These are phyloP conservation scores for Termitomyces sp. DNA, from an alignment of 768 basidiomycete species.

Conservation along the genomic window DNA sequence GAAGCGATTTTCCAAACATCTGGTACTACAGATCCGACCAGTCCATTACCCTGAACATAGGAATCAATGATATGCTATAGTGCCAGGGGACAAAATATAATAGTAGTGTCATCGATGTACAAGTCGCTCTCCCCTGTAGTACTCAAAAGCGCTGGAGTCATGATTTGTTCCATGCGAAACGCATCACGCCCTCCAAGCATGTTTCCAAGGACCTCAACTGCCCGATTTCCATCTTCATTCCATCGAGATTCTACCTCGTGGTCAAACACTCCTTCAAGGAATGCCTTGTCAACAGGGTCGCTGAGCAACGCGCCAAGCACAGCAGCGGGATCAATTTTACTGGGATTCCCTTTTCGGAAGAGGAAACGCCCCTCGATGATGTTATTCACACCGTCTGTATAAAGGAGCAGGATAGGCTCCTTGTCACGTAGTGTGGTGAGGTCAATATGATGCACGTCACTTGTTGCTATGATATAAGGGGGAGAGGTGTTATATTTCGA, in stretches of 20 bases:
- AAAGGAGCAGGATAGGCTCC: constrained; percentile 6
- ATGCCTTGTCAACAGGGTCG: constrained; percentile 6
- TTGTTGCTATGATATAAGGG: constrained; percentile 9
- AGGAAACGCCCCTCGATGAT: constrained; percentile 12
- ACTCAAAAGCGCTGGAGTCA: constrained; percentile 8
- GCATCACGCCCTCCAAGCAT: constrained; percentile 13
- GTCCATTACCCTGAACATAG: background rate
- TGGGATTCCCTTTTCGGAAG: constrained; percentile 11
- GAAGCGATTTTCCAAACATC: background rate
- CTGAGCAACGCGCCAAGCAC: constrained; percentile 10
- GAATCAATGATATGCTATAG: background rate
- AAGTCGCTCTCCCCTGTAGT: constrained; percentile 9
- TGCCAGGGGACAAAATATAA: constrained; percentile 8
- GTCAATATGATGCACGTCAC: constrained; percentile 10
- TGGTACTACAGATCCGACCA: background rate
- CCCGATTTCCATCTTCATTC: constrained; percentile 12
- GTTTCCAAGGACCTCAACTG: constrained; percentile 14
- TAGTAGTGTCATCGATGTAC: constrained; percentile 14
- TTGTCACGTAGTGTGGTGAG: constrained; percentile 1
- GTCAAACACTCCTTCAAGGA: constrained; percentile 6
- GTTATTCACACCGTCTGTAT: constrained; percentile 13
- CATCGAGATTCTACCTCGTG: constrained; percentile 12
- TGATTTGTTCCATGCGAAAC: constrained; percentile 7
- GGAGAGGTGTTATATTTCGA: constrained; percentile 9
- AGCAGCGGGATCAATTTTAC: constrained; percentile 6